Evolutionary conservation across 192 early-diverging fungal species (phyloP).

Genomic region (Coemansia sp.): DNA sequence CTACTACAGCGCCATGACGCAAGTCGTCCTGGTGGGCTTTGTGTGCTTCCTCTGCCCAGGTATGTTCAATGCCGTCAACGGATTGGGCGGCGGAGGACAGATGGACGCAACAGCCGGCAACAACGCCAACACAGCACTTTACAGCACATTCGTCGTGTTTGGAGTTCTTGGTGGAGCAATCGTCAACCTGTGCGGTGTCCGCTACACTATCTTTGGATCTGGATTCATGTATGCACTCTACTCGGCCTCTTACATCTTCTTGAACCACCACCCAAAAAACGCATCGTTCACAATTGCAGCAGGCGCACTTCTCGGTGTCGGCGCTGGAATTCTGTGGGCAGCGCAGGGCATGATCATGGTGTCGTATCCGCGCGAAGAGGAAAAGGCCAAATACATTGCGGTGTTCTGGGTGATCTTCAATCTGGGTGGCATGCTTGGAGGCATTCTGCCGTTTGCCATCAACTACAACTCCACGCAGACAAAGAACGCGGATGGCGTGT

Average conservation of each 20-base stretch:
- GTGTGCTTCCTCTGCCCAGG: slow-evolving; percentile 80
- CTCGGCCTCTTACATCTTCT: slow-evolving; percentile 72
- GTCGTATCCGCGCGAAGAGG: slow-evolving; percentile 79
- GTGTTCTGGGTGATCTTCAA: slow-evolving; percentile 92
- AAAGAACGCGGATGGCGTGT: slow-evolving; percentile 63
- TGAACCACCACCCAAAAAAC: slow-evolving; percentile 61
- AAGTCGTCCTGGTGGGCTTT: slow-evolving; percentile 70
- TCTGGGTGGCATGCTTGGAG: slow-evolving; percentile 79
- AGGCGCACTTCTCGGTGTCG: slow-evolving; percentile 79
- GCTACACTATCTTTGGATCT: slow-evolving; percentile 67
- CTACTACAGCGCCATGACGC: slow-evolving; percentile 64
- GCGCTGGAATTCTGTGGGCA: slow-evolving; percentile 80
- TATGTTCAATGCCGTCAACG: slow-evolving; percentile 74
- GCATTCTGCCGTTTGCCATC: slow-evolving; percentile 69
- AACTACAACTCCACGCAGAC: slow-evolving; percentile 60
- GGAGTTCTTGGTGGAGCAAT: slow-evolving; percentile 74
- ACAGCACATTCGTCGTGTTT: slow-evolving; percentile 77
- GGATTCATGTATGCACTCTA: slow-evolving; percentile 75
- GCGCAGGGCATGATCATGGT: slow-evolving; percentile 84
- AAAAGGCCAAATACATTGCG: slow-evolving; percentile 80
- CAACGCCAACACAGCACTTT: slow-evolving; percentile 78
- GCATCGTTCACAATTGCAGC: slow-evolving; percentile 68
- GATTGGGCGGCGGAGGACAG: slow-evolving; percentile 70
- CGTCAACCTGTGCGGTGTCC: slow-evolving; percentile 78
- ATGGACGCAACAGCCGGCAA: slow-evolving; percentile 60